Conservation (phyloP, 352 stramenopile species). For the Phytophthora podocarpi region DNA sequence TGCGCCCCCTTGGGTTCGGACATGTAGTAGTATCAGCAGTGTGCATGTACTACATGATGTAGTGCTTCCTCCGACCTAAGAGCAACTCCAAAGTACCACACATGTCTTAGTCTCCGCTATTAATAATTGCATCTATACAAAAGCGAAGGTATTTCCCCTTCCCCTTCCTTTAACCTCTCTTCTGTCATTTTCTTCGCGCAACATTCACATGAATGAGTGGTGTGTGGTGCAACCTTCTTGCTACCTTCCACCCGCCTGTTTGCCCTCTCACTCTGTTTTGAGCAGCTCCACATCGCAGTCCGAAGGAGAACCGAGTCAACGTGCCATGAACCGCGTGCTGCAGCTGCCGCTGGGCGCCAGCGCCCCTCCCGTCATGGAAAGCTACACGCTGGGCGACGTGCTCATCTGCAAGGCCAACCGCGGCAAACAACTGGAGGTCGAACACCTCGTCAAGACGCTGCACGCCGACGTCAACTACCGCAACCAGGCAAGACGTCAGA, state of each 20-base stretch:
- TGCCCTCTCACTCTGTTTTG: constrained; percentile 12
- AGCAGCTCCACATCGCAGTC: constrained; percentile 23
- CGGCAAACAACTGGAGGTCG: constrained; percentile 81
- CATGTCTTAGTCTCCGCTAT: too few relatives aligned
- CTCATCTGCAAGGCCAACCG: constrained; percentile 87
- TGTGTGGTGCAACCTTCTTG: constrained; percentile 27
- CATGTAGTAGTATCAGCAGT: too few relatives aligned
- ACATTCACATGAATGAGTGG: not conserved
- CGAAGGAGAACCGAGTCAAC: constrained; percentile 37
- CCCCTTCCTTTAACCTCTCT: not conserved
- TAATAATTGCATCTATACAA: not conserved
- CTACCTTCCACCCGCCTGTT: constrained; percentile 29
- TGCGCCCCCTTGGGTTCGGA: too few relatives aligned
- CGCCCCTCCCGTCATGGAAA: constrained; percentile 60
- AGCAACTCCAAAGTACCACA: too few relatives aligned
- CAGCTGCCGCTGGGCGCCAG: constrained; percentile 62
- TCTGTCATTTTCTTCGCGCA: constrained; percentile 1
- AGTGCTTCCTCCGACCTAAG: too few relatives aligned
- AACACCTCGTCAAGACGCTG: constrained; percentile 75
- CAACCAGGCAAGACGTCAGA: constrained; percentile 62
- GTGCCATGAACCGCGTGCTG: constrained; percentile 63
- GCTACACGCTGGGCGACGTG: constrained; percentile 85
- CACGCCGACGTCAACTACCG: constrained; percentile 86
- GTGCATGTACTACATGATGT: too few relatives aligned
- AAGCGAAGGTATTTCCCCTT: not conserved